Conservation (phyloP, 331 rosid species). For the Saraca asoca region DNA sequence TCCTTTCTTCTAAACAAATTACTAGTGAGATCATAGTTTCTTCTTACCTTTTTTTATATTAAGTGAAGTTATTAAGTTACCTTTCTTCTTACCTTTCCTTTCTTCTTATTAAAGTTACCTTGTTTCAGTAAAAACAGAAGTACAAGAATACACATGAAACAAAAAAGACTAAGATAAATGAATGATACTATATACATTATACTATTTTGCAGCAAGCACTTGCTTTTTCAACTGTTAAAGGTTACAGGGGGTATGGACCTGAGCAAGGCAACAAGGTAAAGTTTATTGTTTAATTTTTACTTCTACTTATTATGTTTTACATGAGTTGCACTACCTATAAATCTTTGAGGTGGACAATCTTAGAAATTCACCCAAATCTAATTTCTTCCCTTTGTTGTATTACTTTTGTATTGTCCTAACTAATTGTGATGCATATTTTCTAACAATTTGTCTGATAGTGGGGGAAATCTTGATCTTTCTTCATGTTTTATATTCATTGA, state of each 20-base stretch:
- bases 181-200: neutral
- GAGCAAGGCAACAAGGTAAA: slow-evolving; percentile 73
- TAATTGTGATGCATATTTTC: neutral
- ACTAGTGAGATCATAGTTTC: no score
- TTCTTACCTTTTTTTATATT: no score
- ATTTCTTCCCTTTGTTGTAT: neutral
- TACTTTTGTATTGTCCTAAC: neutral
- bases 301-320: neutral
- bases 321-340: neutral
- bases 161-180: no score
- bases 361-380: neutral
- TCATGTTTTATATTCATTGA: no score
- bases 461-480: neutral
- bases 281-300: neutral
- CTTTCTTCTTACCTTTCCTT: no score
- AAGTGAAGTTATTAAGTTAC: no score
- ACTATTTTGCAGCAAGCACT: slow-evolving; percentile 51
- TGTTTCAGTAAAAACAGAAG: no score
- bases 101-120: no score
- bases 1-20: no score
- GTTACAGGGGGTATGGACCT: slow-evolving; percentile 70
- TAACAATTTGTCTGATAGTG: no score
- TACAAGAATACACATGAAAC: no score
- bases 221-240: slow-evolving; percentile 52
- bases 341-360: neutral